Evolutionary conservation across 2,329 filamentous ascomycete genomes (phyloP), one percentile per base, ranked within the genome.

Genomic region (Diaporthe eres): DNA sequence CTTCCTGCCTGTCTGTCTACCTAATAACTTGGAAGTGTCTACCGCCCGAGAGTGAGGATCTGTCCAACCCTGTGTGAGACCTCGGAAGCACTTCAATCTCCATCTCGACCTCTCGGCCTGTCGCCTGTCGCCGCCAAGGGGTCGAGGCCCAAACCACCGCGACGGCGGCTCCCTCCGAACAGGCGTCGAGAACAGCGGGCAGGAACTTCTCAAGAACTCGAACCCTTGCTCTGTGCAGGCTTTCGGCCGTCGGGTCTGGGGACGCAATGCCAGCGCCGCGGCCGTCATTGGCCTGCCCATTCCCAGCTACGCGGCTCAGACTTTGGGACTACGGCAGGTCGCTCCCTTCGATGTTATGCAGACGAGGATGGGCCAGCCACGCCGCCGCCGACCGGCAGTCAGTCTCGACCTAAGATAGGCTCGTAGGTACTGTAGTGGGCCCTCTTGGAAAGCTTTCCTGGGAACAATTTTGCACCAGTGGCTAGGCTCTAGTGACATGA

Each of bases 271-370:
- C 65, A 53, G 65, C n/a, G n/a, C 49, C 65, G 49, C 49, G n/a
- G 25, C 65, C n/a, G 49, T 28, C 49, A 70, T 70, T 68, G 65
- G 65, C 65, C n/a, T 28, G 31, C 8, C 65, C 49, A 28, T 55
- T 70, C 49, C 65, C 65, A 70, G 65, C 65, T 55, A 70, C 55
- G 65, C 65, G 65, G 65, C 65, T 70, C 65, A 70, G 47, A 55
- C 65, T 70, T 70, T 70, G 65, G 65, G 10, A 55, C 65, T 70
- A 70, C 49, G 65, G 65, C 49, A 55, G 65, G 65, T 55, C 34
- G 47, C 65, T 55, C n/a, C 47, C 34, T 70, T 70, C 34, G 65
- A 70, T 55, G 34, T 55, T 28, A 70, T 70, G 65, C 65, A 70
- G 65, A 70, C 65, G 65, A 55, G 49, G 34, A 37, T 53, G 17